Percentiles rank a stretch among this genome's conserved stretches.
Conservation (phyloP, 441 rosid genomes). For the Codiaeum variegatum region DNA sequence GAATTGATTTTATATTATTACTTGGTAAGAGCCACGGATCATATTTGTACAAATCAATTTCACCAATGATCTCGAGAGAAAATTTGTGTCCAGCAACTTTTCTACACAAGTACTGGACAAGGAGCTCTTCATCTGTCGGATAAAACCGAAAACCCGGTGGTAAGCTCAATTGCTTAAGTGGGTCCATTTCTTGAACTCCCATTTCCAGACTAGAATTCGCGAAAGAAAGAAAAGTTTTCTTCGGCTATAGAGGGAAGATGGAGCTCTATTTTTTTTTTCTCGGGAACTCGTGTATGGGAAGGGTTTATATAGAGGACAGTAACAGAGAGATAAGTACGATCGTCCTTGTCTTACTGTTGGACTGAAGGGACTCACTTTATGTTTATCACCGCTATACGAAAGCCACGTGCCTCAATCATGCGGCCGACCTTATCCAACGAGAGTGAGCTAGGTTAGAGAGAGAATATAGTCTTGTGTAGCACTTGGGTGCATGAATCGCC, state of each 20-base stretch:
- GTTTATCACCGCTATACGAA: conserved; percentile 20
- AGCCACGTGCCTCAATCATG: conserved; percentile 40
- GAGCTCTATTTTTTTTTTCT: background rate
- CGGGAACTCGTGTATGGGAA: rapidly evolving
- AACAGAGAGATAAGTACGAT: conserved; percentile 57
- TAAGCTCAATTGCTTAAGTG: conserved; percentile 69
- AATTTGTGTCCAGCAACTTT: conserved; percentile 84
- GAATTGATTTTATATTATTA: conserved; percentile 26
- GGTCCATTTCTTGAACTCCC: conserved; percentile 67
- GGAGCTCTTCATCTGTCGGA: conserved; percentile 95
- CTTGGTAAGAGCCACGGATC: conserved; percentile 93
- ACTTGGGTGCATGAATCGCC: conserved; percentile 48
- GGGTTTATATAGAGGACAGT: conserved; percentile 27
- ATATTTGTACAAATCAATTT: conserved; percentile 86
- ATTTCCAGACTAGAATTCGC: conserved; percentile 25
- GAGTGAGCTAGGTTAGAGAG: background rate
- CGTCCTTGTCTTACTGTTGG: conserved; percentile 39
- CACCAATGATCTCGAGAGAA: conserved; percentile 65
- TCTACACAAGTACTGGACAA: conserved; percentile 76
- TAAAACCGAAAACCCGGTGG: conserved; percentile 96
- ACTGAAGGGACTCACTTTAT: conserved; percentile 27
- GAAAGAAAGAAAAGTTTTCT: background rate
- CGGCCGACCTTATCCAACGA: conserved; percentile 42
- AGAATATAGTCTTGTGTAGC: background rate
- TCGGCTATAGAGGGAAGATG: background rate